phyloP scores from a whole-genome alignment of 257 asterid genomes.

The Solanum lignicaule region DNA sequence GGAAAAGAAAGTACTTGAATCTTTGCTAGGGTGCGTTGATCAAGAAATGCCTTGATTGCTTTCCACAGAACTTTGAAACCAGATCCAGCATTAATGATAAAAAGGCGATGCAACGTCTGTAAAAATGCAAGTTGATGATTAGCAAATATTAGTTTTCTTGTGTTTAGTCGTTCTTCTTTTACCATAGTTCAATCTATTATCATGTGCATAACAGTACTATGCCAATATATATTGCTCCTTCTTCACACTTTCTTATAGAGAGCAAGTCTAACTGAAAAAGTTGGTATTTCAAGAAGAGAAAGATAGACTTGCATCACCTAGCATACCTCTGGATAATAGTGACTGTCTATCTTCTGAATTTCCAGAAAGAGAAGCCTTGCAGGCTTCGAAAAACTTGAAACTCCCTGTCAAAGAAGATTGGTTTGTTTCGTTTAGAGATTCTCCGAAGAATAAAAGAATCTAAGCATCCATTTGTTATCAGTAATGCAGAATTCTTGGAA shows the following conservation, averaged over 20 bases:
- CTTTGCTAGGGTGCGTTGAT: constrained; percentile 57
- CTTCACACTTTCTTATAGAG: background rate
- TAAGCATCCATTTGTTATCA: background rate
- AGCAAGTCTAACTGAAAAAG: background rate
- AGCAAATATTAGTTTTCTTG: background rate
- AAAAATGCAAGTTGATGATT: background rate
- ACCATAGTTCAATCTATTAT: background rate
- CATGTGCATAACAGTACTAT: background rate
- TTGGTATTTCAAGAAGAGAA: background rate
- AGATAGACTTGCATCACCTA: background rate
- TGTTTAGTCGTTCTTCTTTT: background rate
- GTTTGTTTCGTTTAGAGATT: background rate
- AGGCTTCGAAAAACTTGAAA: constrained; percentile 60
- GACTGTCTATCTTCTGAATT: constrained; percentile 67
- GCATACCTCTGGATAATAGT: constrained; percentile 70
- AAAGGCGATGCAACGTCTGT: constrained; percentile 64
- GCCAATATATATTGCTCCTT: background rate
- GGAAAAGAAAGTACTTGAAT: constrained; percentile 34
- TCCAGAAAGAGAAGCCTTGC: constrained; percentile 59
- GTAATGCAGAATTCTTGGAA: background rate
- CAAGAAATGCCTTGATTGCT: constrained; percentile 57
- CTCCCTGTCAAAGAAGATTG: constrained; percentile 33
- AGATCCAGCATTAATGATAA: constrained; percentile 59
- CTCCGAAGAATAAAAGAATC: background rate
- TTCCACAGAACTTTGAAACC: constrained; percentile 62